These are phyloP conservation scores for Fusarium sp. DNA, from an alignment of 2,329 filamentous ascomycete genomes.

Conservation along the genomic window DNA sequence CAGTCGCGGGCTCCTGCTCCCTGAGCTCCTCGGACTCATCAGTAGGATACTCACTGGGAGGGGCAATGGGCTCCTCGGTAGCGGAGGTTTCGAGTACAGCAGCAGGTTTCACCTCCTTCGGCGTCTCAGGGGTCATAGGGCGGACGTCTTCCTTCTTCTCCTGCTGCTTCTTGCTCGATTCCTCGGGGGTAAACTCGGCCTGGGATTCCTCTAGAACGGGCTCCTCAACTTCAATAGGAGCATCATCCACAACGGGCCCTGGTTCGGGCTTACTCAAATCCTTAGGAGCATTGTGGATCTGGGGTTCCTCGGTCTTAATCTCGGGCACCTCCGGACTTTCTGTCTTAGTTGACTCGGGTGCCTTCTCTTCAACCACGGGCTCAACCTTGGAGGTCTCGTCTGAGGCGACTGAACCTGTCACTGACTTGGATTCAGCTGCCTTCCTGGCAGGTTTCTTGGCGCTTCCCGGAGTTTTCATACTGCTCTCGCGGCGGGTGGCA, in stretches of 20 bases:
- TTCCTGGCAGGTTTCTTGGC: conserved; percentile 32
- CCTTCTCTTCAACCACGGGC: conserved; percentile 4
- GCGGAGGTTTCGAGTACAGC: conserved; percentile 4
- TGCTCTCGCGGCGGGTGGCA: conserved; percentile 33
- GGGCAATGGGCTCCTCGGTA: conserved; percentile 18
- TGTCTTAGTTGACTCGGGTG: conserved; percentile 3
- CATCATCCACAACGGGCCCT: conserved; percentile 14
- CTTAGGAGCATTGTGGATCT: not conserved
- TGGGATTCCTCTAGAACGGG: conserved; percentile 6
- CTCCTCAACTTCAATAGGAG: conserved; percentile 26
- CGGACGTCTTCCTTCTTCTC: not conserved
- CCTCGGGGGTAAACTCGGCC: conserved; percentile 5
- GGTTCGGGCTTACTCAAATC: conserved; percentile 1
- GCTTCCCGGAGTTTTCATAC: conserved; percentile 38
- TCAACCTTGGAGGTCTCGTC: conserved; percentile 5
- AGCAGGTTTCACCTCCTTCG: not conserved
- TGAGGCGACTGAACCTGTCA: not conserved
- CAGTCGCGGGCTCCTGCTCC: not conserved
- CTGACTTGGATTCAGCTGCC: conserved; percentile 7
- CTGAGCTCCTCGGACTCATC: conserved; percentile 5
- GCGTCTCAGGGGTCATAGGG: conserved; percentile 2
- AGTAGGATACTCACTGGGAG: not conserved
- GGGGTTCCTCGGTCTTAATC: not conserved
- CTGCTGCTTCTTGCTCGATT: not conserved
- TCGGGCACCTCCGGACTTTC: conserved; percentile 4